These are phyloP conservation scores for Ogataea salicorniae DNA, from an alignment of 805 yeast species.

Conservation along the genomic window DNA sequence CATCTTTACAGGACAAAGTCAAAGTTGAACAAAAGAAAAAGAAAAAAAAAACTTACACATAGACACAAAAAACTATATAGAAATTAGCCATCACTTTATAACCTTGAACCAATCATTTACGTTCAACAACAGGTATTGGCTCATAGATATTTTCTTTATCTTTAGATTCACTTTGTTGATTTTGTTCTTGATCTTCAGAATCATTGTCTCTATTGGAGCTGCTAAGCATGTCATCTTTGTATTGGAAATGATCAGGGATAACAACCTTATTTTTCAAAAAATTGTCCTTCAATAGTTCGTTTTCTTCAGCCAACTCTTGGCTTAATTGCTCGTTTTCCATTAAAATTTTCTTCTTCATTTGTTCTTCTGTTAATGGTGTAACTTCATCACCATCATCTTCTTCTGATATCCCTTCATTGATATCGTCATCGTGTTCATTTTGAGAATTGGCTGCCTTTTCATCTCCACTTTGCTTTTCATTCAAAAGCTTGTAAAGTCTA, in stretches of 20 bases:
- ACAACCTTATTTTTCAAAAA: constrained; percentile 18
- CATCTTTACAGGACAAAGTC: too few species aligned
- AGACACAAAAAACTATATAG: too few species aligned
- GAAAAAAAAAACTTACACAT: too few species aligned
- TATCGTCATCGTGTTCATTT: constrained; percentile 6
- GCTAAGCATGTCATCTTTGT: constrained; percentile 9
- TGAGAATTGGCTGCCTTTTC: constrained; percentile 8
- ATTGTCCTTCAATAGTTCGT: constrained; percentile 12
- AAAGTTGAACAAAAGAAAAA: too few species aligned
- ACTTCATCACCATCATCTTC: constrained; percentile 1
- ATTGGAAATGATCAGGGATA: constrained; percentile 21
- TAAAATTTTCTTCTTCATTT: constrained; percentile 1
- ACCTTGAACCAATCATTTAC: too few species aligned
- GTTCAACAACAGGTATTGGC: too few species aligned
- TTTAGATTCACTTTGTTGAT: background rate
- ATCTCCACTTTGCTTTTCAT: constrained; percentile 21
- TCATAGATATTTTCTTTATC: too few species aligned
- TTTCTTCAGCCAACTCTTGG: constrained; percentile 13
- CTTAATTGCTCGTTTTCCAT: constrained; percentile 7
- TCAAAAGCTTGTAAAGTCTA: constrained; percentile 28
- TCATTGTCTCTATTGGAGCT: background rate
- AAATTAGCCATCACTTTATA: too few species aligned
- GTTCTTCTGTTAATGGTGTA: background rate
- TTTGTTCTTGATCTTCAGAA: constrained; percentile 1
- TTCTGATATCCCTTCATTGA: constrained; percentile 1